Evolutionary conservation across 1,139 yeast genomes (phyloP).

Genomic region (Candida dubliniensis): DNA sequence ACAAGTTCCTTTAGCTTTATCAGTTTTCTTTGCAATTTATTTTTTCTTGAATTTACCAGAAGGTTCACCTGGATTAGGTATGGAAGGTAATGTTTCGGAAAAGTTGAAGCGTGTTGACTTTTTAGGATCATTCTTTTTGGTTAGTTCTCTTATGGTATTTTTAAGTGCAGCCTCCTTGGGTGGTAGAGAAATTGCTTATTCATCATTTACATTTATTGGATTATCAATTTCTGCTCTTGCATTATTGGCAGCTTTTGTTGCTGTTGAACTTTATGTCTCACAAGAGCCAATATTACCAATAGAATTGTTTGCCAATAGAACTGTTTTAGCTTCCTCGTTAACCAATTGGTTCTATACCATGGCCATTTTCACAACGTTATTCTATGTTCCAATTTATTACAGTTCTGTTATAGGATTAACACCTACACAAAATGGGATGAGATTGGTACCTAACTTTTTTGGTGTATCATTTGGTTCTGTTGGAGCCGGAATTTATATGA

Average conservation of each 20-base stretch:
- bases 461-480: constrained; percentile 72
- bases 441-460: constrained; percentile 64
- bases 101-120: constrained; percentile 67
- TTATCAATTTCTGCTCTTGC: constrained; percentile 22
- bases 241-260: constrained; percentile 37
- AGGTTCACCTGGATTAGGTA: constrained; percentile 52
- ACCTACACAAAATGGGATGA: constrained; percentile 61
- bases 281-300: constrained; percentile 71
- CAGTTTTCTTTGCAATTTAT: constrained; percentile 44
- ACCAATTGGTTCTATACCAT: constrained; percentile 67
- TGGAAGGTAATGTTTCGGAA: constrained; percentile 35
- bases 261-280: constrained; percentile 55
- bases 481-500: constrained; percentile 70
- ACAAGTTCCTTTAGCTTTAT: constrained; percentile 62
- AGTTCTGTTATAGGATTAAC: constrained; percentile 55
- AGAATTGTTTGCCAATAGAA: constrained; percentile 51
- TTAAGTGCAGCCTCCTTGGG: constrained; percentile 70
- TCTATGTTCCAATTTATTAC: constrained; percentile 65
- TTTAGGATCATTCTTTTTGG: constrained; percentile 64
- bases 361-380: constrained; percentile 54
- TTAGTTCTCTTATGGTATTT: constrained; percentile 51
- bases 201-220: constrained; percentile 32
- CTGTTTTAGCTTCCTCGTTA: constrained; percentile 63
- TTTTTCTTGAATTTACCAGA: constrained; percentile 43
- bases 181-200: constrained; percentile 53